These are phyloP conservation scores for Athelia sp. DNA, from an alignment of 1,284 basidiomycete genomes.

Conservation along the genomic window DNA sequence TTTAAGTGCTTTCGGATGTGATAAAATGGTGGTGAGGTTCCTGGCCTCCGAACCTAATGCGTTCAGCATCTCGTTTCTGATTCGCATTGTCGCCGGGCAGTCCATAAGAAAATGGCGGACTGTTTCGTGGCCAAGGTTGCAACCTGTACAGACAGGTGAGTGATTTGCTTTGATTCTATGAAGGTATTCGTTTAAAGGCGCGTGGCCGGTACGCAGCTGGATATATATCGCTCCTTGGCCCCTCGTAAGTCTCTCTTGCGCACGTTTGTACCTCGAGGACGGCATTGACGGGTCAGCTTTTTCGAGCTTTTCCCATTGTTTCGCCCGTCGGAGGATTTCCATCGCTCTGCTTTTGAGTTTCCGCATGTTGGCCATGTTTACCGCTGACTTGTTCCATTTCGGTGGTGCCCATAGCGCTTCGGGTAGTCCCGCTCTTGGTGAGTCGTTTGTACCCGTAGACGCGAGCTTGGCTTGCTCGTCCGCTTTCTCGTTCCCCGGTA, in stretches of 20 bases:
- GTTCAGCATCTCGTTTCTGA: not conserved
- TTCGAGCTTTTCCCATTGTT: not conserved
- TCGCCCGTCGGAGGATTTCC: not conserved
- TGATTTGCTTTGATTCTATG: constrained; percentile 11
- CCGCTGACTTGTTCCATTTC: constrained; percentile 3
- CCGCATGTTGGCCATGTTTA: not conserved
- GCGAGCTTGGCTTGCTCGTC: constrained; percentile 13
- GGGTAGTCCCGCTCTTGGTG: constrained; percentile 9
- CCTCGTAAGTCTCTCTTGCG: constrained; percentile 2
- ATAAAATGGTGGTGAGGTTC: not conserved
- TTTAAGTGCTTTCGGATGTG: not conserved
- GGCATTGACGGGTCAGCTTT: not conserved
- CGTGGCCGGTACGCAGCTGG: constrained; percentile 25
- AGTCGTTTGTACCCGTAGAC: constrained; percentile 6
- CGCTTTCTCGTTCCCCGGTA: constrained; percentile 15
- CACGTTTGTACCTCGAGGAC: constrained; percentile 3
- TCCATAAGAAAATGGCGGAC: constrained; percentile 20
- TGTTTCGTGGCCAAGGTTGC: constrained; percentile 13
- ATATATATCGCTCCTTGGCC: constrained; percentile 15
- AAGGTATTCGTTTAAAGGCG: constrained; percentile 20
- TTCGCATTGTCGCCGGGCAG: constrained; percentile 11
- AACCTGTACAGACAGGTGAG: constrained; percentile 18
- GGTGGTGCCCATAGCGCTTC: constrained; percentile 1
- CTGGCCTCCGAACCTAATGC: not conserved
- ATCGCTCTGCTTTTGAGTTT: not conserved